Base-by-base conservation (phyloP, 208 protist genomes). In the Wallacemonas sp. region DNA sequence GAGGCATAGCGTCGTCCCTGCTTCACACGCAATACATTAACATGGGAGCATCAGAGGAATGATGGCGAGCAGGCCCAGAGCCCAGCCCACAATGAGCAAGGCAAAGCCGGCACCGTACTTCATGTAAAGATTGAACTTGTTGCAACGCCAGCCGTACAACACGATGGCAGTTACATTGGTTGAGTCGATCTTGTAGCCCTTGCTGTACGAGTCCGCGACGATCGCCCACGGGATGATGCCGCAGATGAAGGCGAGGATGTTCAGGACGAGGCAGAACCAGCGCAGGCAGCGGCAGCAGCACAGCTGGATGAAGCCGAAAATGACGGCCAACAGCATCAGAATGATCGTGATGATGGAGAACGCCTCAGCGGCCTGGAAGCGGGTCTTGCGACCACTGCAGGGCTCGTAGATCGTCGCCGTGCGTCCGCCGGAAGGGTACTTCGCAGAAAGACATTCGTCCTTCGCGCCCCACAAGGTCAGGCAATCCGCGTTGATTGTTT, bases 211-310 rank as follows among this genome's bases (percentile, higher is more conserved):
- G 51, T 53, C 66, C 26, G 70, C 49, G 0, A 65, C 69, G 68
- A 85, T 51, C 53, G 68, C 75, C 51, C 75, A 76, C 26, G 70
- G 49, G 24, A 80, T 61, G 30, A 47, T 42, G 14, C 58, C 70
- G 30, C 66, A 72, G 41, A 46, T 44, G 49, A 77, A 66, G 22
- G 39, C 45, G 56, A 80, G 26, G 33, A 79, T 60, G 62, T 58
- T 72, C 51, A 86, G 53, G 1, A 78, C 1, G 17, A 73, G 65
- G 55, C 68, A 75, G 31, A 80, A 1, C 59, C 65, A 72, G 65
- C 72, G 72, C 46, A 79, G 42, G 69, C 76, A 86, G 42, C 56
- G 34, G 65, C 75, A 82, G 68, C 75, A 86, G 72, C 75, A 86
- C 12, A 74, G 64, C 58, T 70, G 66, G 31, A 80, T 56, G 59